A percentile compares a stretch with the other conserved stretches of the same genome.
Evolutionary conservation across 257 asterid genomes (phyloP).

Genomic region (Salvia hispanica): DNA sequence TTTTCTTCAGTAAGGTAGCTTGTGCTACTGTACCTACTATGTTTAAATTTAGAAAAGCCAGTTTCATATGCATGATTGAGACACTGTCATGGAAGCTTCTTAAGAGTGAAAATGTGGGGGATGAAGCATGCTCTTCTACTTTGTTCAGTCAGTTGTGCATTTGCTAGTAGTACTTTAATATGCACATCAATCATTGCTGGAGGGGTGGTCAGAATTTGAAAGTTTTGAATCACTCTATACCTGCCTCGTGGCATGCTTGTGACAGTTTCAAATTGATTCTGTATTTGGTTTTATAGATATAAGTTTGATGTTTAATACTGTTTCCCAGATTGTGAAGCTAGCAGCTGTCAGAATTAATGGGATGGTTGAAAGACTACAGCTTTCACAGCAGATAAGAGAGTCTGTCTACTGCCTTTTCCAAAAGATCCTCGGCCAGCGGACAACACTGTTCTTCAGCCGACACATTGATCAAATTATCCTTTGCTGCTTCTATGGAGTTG

Average conservation of each 20-base stretch:
- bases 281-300: neutral
- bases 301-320: neutral
- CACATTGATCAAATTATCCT: conserved; percentile 96
- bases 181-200: neutral
- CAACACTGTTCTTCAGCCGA: conserved; percentile 77
- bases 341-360: conserved; percentile 99
- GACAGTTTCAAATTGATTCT: conserved; percentile 9
- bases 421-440: conserved; percentile 77
- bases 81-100: conserved; percentile 1
- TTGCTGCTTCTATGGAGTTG: conserved; percentile 97
- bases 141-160: neutral
- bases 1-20: conserved; percentile 89
- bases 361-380: conserved; percentile 94
- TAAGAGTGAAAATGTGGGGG: no score
- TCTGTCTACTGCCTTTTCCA: conserved; percentile 82
- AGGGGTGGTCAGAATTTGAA: neutral
- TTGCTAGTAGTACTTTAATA: conserved; percentile 20
- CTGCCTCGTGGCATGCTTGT: conserved; percentile 10
- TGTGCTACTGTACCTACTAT: conserved; percentile 24
- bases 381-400: conserved; percentile 83
- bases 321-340: conserved; percentile 70
- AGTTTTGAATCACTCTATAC: conserved; percentile 12
- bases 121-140: neutral
- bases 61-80: neutral
- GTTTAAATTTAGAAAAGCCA: conserved; percentile 4